Evolutionary conservation across 2,329 filamentous ascomycete genomes (phyloP).

Genomic region (Gremmenia infestans): DNA sequence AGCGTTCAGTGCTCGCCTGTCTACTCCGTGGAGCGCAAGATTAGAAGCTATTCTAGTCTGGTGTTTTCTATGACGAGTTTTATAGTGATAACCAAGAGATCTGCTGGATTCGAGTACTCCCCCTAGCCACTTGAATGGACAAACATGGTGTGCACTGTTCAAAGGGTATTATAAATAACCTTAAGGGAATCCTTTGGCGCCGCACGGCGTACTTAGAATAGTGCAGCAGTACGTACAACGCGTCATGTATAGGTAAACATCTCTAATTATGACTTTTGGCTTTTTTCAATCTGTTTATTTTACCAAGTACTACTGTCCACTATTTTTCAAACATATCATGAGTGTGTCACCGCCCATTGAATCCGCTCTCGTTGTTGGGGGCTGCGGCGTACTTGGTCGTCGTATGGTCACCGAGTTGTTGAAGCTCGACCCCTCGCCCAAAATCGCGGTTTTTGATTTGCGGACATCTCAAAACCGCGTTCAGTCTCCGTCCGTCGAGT

Average conservation of each 20-base stretch:
- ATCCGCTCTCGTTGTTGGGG: conserved; percentile 67
- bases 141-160: too few relatives aligned
- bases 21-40: too few relatives aligned
- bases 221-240: too few relatives aligned
- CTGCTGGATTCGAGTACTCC: too few relatives aligned
- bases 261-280: neutral
- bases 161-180: too few relatives aligned
- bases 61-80: neutral
- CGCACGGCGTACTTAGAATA: too few relatives aligned
- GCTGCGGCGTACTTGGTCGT: conserved; percentile 79
- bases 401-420: conserved; percentile 71
- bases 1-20: neutral
- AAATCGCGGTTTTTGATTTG: conserved; percentile 66
- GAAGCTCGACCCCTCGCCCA: conserved; percentile 36
- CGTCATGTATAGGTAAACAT: too few relatives aligned
- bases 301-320: neutral
- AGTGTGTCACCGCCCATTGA: neutral
- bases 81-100: neutral
- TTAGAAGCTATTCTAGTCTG: neutral
- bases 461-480: conserved; percentile 61
- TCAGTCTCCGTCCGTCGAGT: conserved; percentile 36
- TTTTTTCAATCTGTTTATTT: neutral
- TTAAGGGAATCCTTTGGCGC: too few relatives aligned
- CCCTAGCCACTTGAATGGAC: too few relatives aligned
- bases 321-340: neutral